Conservation (phyloP, 2,329 filamentous ascomycete species). For the Venturia nashicola region DNA sequence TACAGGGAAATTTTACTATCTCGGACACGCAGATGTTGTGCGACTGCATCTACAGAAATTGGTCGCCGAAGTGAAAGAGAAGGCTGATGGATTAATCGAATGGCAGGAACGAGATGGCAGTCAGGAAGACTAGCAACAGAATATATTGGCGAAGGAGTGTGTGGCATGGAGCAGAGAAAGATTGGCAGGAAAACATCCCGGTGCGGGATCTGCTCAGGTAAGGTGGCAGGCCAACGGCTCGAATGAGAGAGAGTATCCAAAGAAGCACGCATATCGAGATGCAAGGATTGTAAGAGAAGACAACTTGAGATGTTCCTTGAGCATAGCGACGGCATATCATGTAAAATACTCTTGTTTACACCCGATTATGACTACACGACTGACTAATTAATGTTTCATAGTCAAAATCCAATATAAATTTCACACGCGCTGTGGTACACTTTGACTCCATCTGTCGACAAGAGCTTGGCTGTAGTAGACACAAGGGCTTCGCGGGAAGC, state of each 20-base stretch:
- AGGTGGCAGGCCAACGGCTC: neutral
- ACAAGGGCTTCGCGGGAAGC: too few species aligned
- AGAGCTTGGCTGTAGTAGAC: too few species aligned
- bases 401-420: neutral
- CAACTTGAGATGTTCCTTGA: neutral
- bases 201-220: neutral
- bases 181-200: neutral
- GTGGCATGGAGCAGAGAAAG: neutral
- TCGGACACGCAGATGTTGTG: slow-evolving; percentile 26
- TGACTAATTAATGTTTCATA: neutral
- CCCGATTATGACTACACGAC: neutral
- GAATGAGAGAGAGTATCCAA: neutral
- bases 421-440: neutral
- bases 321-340: neutral
- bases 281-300: neutral
- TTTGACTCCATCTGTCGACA: too few species aligned
- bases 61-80: slow-evolving; percentile 14
- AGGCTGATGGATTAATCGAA: neutral
- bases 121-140: neutral
- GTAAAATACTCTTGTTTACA: neutral
- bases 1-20: slow-evolving; percentile 23
- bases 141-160: neutral
- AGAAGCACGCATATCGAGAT: neutral
- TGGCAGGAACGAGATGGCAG: neutral
- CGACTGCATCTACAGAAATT: slow-evolving; percentile 35